Evolutionary conservation across 768 basidiomycete genomes (phyloP).

Genomic region (Suillus alpinus): DNA sequence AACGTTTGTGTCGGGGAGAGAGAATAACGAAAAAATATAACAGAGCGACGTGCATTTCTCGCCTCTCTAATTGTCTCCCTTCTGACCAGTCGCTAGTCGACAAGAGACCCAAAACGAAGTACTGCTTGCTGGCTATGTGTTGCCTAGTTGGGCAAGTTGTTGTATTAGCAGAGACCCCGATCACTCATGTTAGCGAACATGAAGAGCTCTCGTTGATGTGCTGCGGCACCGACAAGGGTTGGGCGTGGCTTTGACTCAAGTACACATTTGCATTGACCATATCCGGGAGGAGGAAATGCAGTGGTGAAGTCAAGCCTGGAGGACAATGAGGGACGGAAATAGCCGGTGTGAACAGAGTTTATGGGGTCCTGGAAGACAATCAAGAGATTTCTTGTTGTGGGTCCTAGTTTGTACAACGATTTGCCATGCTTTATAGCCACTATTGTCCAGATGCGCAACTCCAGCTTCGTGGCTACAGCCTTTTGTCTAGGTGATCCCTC

Average conservation of each 20-base stretch:
- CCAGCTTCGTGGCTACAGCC: constrained; percentile 10
- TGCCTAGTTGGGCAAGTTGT: constrained; percentile 17
- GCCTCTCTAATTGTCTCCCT: background rate
- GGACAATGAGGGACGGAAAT: constrained; percentile 8
- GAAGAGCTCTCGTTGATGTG: background rate
- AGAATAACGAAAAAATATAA: background rate
- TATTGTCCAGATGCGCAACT: constrained; percentile 21
- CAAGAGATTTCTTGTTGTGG: constrained; percentile 18
- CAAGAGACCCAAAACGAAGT: background rate
- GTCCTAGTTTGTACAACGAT: constrained; percentile 8
- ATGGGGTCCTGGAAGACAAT: constrained; percentile 18
- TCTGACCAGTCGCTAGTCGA: background rate
- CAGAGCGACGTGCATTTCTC: background rate
- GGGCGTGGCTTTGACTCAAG: background rate
- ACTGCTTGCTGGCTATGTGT: background rate
- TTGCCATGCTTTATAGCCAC: constrained; percentile 3
- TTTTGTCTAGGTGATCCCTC: constrained; percentile 13
- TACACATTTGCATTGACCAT: background rate
- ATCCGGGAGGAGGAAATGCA: background rate
- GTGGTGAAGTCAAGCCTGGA: background rate
- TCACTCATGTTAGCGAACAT: background rate
- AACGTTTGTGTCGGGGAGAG: background rate
- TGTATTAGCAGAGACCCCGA: constrained; percentile 15
- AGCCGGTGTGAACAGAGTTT: constrained; percentile 7
- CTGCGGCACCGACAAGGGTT: background rate